Conservation (phyloP, 2,329 filamentous ascomycete genomes). For the Elsinoe batatas region DNA sequence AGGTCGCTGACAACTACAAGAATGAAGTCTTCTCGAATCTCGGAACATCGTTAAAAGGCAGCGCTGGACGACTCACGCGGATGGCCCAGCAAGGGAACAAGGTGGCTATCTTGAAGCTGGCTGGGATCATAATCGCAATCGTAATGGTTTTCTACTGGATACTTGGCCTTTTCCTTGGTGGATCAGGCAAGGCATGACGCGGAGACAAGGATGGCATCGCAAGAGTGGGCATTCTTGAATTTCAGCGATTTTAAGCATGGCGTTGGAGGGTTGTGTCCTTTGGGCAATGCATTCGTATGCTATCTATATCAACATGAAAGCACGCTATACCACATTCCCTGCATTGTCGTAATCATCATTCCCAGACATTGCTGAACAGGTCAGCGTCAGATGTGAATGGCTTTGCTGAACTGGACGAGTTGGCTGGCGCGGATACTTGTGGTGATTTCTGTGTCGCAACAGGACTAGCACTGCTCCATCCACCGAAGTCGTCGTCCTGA, state of each 20-base stretch:
- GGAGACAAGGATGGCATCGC: not conserved
- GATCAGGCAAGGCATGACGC: constrained; percentile 1
- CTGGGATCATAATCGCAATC: constrained; percentile 65
- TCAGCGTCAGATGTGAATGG: constrained; percentile 58
- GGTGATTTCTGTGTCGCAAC: constrained; percentile 29
- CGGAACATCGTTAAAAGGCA: constrained; percentile 71
- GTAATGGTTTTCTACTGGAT: constrained; percentile 71
- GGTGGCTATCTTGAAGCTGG: constrained; percentile 79
- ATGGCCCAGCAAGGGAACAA: constrained; percentile 91
- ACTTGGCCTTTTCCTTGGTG: constrained; percentile 26
- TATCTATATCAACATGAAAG: constrained; percentile 10
- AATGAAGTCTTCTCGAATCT: constrained; percentile 88
- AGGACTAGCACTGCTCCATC: constrained; percentile 67
- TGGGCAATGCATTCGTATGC: constrained; percentile 10
- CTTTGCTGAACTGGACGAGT: constrained; percentile 2
- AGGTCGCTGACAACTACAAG: constrained; percentile 34
- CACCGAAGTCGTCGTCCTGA: constrained; percentile 90
- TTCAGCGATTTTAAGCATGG: constrained; percentile 13
- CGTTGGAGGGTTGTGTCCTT: constrained; percentile 12
- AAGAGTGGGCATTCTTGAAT: not conserved
- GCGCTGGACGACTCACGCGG: constrained; percentile 67
- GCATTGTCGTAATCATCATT: constrained; percentile 38
- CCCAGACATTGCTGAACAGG: constrained; percentile 93
- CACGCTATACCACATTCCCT: constrained; percentile 1
- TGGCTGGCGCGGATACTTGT: constrained; percentile 35